Conservation (phyloP, 768 basidiomycete genomes). For the Tephrocybe sp. region DNA sequence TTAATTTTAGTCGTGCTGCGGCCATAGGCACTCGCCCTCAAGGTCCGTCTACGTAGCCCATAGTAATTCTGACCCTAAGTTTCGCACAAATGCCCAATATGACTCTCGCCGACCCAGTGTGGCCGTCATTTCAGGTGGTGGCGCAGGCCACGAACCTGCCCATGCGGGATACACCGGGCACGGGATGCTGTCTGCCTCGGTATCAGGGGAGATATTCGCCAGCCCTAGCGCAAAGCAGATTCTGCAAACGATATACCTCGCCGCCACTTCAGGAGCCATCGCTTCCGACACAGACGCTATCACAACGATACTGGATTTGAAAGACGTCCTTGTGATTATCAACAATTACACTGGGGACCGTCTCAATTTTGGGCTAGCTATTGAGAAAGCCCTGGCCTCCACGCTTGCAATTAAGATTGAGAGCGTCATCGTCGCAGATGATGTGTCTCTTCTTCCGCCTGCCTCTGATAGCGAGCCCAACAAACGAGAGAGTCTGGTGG, state of each 20-base stretch:
- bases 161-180: constrained; percentile 54
- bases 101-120: constrained; percentile 22
- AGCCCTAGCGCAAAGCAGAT: constrained; percentile 62
- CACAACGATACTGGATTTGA: constrained; percentile 1
- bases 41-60: constrained; percentile 35
- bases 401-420: constrained; percentile 32
- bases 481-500: constrained; percentile 33
- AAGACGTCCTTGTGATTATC: constrained; percentile 37
- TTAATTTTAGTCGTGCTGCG: neutral
- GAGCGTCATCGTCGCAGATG: constrained; percentile 53
- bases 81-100: neutral
- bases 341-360: constrained; percentile 56
- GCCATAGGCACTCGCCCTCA: constrained; percentile 31
- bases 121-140: constrained; percentile 47
- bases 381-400: constrained; percentile 45
- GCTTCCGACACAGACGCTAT: neutral
- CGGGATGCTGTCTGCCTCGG: constrained; percentile 54
- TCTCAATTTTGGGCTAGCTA: constrained; percentile 56
- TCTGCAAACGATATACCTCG: constrained; percentile 44
- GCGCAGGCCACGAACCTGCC: constrained; percentile 60
- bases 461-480: constrained; percentile 12
- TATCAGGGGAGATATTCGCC: constrained; percentile 63
- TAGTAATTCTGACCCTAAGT: constrained; percentile 10
- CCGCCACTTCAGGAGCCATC: constrained; percentile 28
- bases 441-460: constrained; percentile 42